Conservation (phyloP, 164 flowering plant species). For the Vitis cinerea region DNA sequence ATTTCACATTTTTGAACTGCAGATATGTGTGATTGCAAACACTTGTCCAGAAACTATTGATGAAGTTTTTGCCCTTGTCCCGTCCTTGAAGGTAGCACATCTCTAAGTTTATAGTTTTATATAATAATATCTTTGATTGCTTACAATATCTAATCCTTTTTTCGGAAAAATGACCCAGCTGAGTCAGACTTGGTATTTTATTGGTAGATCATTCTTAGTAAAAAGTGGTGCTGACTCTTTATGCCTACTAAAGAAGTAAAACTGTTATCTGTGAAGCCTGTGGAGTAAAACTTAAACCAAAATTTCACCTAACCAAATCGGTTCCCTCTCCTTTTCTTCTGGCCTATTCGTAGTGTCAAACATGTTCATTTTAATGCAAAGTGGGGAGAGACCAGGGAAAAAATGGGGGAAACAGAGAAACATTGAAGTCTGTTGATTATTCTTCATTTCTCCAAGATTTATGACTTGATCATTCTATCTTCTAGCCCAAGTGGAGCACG, state of each 20-base stretch:
- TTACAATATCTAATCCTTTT: background rate
- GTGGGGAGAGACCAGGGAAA: too few species aligned
- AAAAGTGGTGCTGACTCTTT: too few species aligned
- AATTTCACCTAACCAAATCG: too few species aligned
- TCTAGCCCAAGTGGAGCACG: slow-evolving; percentile 41
- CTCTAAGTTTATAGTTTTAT: background rate
- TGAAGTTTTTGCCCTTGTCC: slow-evolving; percentile 75
- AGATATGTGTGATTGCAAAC: slow-evolving; percentile 84
- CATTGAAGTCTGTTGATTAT: background rate
- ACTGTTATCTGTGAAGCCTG: background rate
- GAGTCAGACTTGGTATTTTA: too few species aligned
- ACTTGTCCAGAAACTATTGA: slow-evolving; percentile 66
- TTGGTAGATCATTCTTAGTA: too few species aligned
- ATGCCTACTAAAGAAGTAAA: background rate
- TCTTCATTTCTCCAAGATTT: background rate
- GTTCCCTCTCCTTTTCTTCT: too few species aligned
- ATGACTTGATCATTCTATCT: background rate
- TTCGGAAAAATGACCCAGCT: background rate
- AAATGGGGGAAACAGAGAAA: too few species aligned
- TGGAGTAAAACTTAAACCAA: too few species aligned
- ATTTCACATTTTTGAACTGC: slow-evolving; percentile 24
- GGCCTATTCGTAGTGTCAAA: too few species aligned
- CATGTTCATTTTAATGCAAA: too few species aligned
- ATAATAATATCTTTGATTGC: background rate
- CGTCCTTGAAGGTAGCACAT: slow-evolving; percentile 79